Evolutionary conservation across 2,329 filamentous ascomycete species (phyloP), one percentile per base, ranked within the genome.

Genomic region (Microsporum audouinii): DNA sequence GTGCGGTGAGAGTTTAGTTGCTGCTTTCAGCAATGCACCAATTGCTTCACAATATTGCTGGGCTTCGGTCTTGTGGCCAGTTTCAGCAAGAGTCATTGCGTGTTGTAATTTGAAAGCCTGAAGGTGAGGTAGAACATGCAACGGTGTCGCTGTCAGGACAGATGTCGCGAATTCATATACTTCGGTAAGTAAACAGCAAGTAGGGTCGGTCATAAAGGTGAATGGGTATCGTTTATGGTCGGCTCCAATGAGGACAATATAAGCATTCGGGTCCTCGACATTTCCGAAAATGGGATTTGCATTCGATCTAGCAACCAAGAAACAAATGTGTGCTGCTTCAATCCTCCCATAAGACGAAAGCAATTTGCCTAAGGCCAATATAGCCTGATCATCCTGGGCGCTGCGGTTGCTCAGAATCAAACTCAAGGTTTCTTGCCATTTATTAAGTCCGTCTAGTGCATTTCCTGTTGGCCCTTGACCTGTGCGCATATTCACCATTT

Each of bases 291-390:
- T 78, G 0, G 86, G 82, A 10, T 62, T 66, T 7, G 66, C 64
- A 14, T 65, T 60, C 29, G 79, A 80, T 51, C 88, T 83, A 10
- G 90, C 89, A 71, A 99, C 95, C 17, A 99, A 79, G 76, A 88
- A 96, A 78, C 95, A 99, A 55, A 94, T 87, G 66, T 97, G 94
- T 29, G 92, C 91, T 23, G 95, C 95, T 72, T 97, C 92, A 8
- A 88, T 84, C 63, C 95, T 83, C 41, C 89, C 89, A 71, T 99
- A 99, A 51, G 88, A 85, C 10, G 87, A 84, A 14, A 99, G 78
- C 8, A 99, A 79, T 64, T 84, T 88, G 12, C 92, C 92, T 33
- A 99, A 81, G 0, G 90, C 85, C 60, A 88, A 80, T 33, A 99
- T 76, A 4, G 91, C 91, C 62, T 85, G 83, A 7, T 82, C 80